Percentiles rank a stretch among this genome's conserved stretches.
Evolutionary conservation across 305 asterid species (phyloP).

Genomic region (Plantago coronopus): DNA sequence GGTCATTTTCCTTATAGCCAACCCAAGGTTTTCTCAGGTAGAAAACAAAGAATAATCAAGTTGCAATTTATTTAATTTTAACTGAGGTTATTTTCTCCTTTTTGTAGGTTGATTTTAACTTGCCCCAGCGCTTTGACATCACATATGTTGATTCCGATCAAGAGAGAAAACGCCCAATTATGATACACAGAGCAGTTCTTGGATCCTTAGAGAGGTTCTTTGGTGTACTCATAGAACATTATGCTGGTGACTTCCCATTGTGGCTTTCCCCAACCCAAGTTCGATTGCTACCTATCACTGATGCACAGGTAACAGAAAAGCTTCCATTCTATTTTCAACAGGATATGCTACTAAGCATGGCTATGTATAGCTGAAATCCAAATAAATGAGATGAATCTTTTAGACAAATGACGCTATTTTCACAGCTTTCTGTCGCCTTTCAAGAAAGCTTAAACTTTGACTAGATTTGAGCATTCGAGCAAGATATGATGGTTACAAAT

Average conservation of each 20-base stretch:
- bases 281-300: constrained; percentile 77
- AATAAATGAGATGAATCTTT: too few relatives aligned
- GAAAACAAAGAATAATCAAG: not conserved
- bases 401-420: not conserved
- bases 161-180: constrained; percentile 79
- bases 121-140: constrained; percentile 83
- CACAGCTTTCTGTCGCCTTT: not conserved
- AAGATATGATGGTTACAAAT: not conserved
- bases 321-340: not conserved
- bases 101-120: constrained; percentile 81
- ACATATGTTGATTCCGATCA: constrained; percentile 70
- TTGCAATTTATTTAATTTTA: not conserved
- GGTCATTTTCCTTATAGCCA: too few relatives aligned
- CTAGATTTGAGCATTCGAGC: not conserved
- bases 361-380: too few relatives aligned
- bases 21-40: not conserved
- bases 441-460: not conserved
- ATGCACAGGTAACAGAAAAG: constrained; percentile 53
- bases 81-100: not conserved
- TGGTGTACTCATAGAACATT: constrained; percentile 89
- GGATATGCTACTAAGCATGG: too few relatives aligned
- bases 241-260: constrained; percentile 88
- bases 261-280: constrained; percentile 95
- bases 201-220: constrained; percentile 94
- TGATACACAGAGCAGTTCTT: constrained; percentile 91